Conservation (phyloP, 1,284 basidiomycete species). For the Coriolopsis trogii region DNA sequence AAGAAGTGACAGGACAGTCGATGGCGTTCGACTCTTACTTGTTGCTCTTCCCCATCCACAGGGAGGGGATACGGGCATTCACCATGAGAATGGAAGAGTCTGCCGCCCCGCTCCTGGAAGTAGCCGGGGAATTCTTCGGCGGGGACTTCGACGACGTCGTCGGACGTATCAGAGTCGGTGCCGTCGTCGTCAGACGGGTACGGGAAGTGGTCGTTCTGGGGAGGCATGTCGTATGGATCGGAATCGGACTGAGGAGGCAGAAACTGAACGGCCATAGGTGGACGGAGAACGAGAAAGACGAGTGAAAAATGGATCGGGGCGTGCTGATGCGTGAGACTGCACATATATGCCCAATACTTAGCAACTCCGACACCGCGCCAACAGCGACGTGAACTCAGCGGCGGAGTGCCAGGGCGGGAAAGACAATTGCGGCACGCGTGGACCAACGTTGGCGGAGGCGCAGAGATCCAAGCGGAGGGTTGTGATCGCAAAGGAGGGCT, state of each 20-base stretch:
- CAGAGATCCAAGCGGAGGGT: slow-evolving; percentile 7
- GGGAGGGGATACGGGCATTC: slow-evolving; percentile 66
- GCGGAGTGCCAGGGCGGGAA: slow-evolving; percentile 25
- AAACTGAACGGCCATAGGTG: slow-evolving; percentile 26
- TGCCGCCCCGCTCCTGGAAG: slow-evolving; percentile 55
- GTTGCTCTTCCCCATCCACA: slow-evolving; percentile 63
- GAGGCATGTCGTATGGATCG: slow-evolving; percentile 13
- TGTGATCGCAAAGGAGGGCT: too few species aligned
- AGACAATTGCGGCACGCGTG: slow-evolving; percentile 17
- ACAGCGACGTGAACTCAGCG: slow-evolving; percentile 33
- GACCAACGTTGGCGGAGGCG: slow-evolving; percentile 7
- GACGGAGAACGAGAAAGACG: slow-evolving; percentile 19
- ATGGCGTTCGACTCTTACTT: slow-evolving; percentile 44
- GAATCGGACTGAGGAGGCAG: slow-evolving; percentile 8
- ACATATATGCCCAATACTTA: slow-evolving; percentile 24
- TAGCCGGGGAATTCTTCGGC: slow-evolving; percentile 56
- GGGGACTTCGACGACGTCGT: slow-evolving; percentile 42
- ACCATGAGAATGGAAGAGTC: slow-evolving; percentile 69
- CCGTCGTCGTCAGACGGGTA: slow-evolving; percentile 29
- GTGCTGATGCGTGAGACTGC: slow-evolving; percentile 22
- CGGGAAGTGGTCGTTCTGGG: slow-evolving; percentile 13
- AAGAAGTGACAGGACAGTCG: neutral
- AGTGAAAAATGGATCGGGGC: slow-evolving; percentile 19
- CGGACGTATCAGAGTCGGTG: slow-evolving; percentile 45
- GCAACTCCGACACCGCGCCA: slow-evolving; percentile 31